Percentiles rank a stretch among this genome's conserved stretches.
These are phyloP conservation scores for Exophiala sp. DNA, from an alignment of 2,329 filamentous ascomycete species.

Conservation along the genomic window DNA sequence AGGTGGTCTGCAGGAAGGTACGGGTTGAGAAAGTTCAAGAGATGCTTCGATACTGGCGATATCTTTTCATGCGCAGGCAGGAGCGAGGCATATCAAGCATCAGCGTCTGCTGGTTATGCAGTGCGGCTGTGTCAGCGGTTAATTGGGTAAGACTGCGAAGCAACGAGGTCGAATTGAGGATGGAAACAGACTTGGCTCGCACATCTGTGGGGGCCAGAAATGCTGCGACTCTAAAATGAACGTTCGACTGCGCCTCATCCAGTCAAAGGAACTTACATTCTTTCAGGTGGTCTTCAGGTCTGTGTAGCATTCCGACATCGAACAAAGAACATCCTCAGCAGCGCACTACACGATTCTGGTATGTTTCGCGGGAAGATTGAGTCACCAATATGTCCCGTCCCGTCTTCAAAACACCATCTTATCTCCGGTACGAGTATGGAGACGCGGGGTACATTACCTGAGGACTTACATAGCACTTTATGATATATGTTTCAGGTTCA, in stretches of 20 bases:
- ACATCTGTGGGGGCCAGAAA: background rate
- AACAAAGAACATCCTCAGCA: no score
- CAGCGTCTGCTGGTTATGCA: constrained; percentile 1
- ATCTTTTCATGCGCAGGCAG: constrained; percentile 16
- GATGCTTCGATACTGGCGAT: constrained; percentile 17
- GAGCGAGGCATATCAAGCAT: constrained; percentile 11
- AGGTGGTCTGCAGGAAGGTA: background rate
- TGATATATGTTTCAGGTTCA: background rate
- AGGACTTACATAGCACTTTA: background rate
- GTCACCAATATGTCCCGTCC: no score
- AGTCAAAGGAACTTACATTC: no score
- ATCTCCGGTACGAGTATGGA: background rate
- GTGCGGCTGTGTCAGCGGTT: constrained; percentile 20
- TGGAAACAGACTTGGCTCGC: background rate
- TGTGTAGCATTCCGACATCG: background rate
- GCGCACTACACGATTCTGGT: no score
- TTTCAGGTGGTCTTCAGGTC: background rate
- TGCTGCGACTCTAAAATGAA: background rate
- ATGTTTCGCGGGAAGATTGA: no score
- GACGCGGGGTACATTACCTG: background rate
- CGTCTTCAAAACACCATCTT: background rate
- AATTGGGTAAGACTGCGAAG: constrained; percentile 7
- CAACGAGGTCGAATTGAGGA: background rate
- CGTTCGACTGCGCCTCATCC: background rate
- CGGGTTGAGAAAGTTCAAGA: constrained; percentile 4